Base-by-base conservation (phyloP, 768 basidiomycete species). In the Trametes cinnabarina region DNA sequence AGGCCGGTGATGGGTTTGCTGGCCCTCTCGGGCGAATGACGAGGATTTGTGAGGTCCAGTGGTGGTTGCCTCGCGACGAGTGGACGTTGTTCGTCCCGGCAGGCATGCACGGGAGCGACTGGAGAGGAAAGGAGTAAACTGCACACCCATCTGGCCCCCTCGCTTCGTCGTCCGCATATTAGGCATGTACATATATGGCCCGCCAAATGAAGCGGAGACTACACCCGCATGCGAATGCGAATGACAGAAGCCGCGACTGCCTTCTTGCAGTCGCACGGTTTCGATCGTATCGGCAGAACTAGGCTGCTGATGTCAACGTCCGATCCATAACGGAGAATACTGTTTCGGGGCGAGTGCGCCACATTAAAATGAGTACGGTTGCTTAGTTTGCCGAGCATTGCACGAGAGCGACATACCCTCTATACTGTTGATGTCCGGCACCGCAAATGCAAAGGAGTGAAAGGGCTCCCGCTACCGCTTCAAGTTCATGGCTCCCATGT, bases 251-350 rank as follows among this genome's bases (percentile, higher is more conserved):
- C 46, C 52, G 44, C 14, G 26, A 23, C 43, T 41, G 47, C 48
- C 39, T 44, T 53, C 47, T 23, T 25, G 23, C 40, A 52, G 14
- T 30, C 47, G 47, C 40, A 48, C 43, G 47, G 58, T 14, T 17
- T 15, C 20, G 12, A 23, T 42, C 48, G 17, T 32, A 28, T 50
- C 58, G 53, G 58, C 58, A 52, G 58, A 59, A 53, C 46, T 48
- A 40, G 34, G 22, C 35, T 37, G 60, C 26, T 61, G 60, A 61
- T 61, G 60, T 61, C 60, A 61, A 61, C 55, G 32, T 61, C 60
- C 60, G 60, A 61, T 61, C 39, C 39, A 42, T 14, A 42, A 57
- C 60, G 60, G 60, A 61, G 55, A 48, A 55, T 55, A 37, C 54
- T 55, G 46, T 41, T 55, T 55, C 19, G 37, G 54, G 54, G 40